Conservation (phyloP, 2,329 filamentous ascomycete genomes). For the Pyrenophora seminiperda region DNA sequence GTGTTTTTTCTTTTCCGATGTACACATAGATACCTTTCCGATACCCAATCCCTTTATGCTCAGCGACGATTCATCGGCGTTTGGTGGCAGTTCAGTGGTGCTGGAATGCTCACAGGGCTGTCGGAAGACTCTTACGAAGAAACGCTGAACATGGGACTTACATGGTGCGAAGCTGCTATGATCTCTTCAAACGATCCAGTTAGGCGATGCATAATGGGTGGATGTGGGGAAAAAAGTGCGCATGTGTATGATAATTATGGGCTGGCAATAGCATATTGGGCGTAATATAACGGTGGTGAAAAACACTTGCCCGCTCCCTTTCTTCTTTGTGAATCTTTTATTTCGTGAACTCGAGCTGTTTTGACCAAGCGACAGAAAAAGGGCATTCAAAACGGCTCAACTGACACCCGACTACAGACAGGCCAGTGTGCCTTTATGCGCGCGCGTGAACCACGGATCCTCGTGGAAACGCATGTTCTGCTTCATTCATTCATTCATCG, state of each 20-base stretch:
- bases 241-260: conserved; percentile 1
- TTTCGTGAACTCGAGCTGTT: neutral
- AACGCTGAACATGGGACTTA: conserved; percentile 1
- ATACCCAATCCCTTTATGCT: conserved; percentile 11
- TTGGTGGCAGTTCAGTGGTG: conserved; percentile 14
- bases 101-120: conserved; percentile 32
- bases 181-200: conserved; percentile 2
- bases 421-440: no score
- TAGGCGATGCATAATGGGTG: neutral
- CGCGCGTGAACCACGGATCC: no score
- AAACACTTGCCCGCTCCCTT: neutral
- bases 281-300: no score
- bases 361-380: no score
- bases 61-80: conserved; percentile 11
- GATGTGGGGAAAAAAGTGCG: neutral
- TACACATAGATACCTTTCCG: conserved; percentile 9
- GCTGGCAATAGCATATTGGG: neutral
- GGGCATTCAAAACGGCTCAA: neutral
- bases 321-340: neutral
- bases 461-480: no score
- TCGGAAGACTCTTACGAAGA: conserved; percentile 8
- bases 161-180: conserved; percentile 2
- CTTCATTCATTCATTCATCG: no score
- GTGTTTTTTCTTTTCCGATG: conserved; percentile 3
- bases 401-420: no score